Evolutionary conservation across 495 filamentous ascomycete species (phyloP).

Genomic region (Neurospora tetraspora): DNA sequence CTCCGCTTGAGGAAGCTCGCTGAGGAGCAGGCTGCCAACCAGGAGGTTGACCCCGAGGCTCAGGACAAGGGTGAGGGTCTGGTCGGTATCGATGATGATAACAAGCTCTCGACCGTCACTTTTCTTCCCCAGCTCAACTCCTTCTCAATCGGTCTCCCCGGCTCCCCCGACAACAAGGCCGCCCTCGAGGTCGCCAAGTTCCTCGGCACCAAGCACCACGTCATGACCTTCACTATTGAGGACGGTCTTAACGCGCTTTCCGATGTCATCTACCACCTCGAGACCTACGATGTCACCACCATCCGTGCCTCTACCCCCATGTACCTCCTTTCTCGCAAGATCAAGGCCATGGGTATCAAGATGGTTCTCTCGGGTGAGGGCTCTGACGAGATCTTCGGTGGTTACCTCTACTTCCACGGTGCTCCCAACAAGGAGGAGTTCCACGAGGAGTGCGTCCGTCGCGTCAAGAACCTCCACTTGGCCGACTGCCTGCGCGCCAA

Average conservation of each 20-base stretch:
- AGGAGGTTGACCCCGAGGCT: conserved; percentile 31
- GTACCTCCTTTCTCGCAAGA: conserved; percentile 95
- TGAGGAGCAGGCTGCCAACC: conserved; percentile 32
- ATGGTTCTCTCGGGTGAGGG: conserved; percentile 98
- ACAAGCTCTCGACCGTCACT: conserved; percentile 82
- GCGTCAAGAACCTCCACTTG: conserved; percentile 91
- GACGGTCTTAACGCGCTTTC: conserved; percentile 92
- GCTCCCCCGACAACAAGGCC: conserved; percentile 81
- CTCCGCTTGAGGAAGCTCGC: conserved; percentile 57
- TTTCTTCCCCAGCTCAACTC: conserved; percentile 91
- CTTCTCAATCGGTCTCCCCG: conserved; percentile 92
- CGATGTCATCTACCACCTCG: conserved; percentile 95
- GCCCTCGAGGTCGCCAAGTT: conserved; percentile 86
- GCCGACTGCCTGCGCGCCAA: conserved; percentile 94
- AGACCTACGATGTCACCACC: conserved; percentile 96
- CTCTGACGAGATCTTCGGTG: conserved; percentile 94
- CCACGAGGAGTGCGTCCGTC: conserved; percentile 83
- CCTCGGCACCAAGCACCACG: conserved; percentile 93
- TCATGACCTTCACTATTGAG: conserved; percentile 95
- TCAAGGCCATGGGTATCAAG: conserved; percentile 98
- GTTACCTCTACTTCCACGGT: conserved; percentile 96
- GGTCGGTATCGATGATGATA: conserved; percentile 87
- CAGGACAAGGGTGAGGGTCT: conserved; percentile 53
- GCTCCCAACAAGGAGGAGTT: conserved; percentile 85
- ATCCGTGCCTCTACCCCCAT: conserved; percentile 98